Conservation (phyloP, 768 basidiomycete species). For the Leucosporidium scottii region DNA sequence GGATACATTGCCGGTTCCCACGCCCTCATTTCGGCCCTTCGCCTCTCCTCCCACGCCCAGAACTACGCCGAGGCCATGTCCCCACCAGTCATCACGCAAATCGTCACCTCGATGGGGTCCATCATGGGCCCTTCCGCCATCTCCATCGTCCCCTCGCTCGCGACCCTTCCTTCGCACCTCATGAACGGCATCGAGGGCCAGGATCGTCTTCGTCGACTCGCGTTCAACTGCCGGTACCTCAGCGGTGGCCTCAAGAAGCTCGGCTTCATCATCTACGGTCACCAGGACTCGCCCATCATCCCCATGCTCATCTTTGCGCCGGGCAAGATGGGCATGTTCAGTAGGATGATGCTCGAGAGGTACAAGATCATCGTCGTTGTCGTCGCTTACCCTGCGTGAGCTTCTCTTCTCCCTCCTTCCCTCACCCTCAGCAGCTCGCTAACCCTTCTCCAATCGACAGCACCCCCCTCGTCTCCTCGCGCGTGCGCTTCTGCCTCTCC, state of each 20-base stretch:
- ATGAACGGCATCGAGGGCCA: slow-evolving; percentile 77
- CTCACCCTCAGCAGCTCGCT: background rate
- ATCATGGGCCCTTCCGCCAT: slow-evolving; percentile 69
- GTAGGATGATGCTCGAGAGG: slow-evolving; percentile 71
- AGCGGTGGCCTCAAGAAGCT: slow-evolving; percentile 75
- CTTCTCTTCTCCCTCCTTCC: background rate
- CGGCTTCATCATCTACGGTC: slow-evolving; percentile 94
- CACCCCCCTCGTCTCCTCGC: slow-evolving; percentile 75
- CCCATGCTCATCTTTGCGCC: slow-evolving; percentile 73
- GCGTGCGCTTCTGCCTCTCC: slow-evolving; percentile 89
- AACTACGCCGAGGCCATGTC: slow-evolving; percentile 84
- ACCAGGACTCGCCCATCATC: slow-evolving; percentile 83
- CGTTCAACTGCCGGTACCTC: slow-evolving; percentile 93
- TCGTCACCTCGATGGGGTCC: slow-evolving; percentile 85
- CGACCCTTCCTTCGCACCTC: slow-evolving; percentile 58
- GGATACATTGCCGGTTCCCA: slow-evolving; percentile 89
- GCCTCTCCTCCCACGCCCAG: slow-evolving; percentile 53
- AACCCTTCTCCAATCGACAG: slow-evolving; percentile 49
- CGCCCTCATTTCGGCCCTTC: slow-evolving; percentile 68
- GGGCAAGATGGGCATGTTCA: slow-evolving; percentile 46
- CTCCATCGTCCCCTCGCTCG: slow-evolving; percentile 33
- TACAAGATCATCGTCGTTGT: slow-evolving; percentile 36
- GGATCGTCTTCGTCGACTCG: slow-evolving; percentile 72
- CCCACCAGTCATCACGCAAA: slow-evolving; percentile 82
- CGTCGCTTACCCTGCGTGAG: slow-evolving; percentile 37